Conservation (phyloP, 2,329 filamentous ascomycete genomes). For the Neofusicoccum laricinum region DNA sequence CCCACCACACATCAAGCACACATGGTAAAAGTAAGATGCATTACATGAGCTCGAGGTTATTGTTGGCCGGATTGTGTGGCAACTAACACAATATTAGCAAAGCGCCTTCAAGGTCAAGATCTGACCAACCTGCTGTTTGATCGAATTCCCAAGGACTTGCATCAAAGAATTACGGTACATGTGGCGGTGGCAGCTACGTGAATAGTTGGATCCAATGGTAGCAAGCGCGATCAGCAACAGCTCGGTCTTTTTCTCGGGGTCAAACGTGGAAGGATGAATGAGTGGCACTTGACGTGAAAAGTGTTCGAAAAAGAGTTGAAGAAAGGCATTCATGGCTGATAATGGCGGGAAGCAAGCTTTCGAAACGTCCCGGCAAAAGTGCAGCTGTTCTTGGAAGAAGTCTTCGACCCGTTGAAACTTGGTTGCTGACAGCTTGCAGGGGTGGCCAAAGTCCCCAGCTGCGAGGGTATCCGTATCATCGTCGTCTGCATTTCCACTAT, state of each 20-base stretch:
- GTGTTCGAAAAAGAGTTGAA: not conserved
- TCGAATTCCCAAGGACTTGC: not conserved
- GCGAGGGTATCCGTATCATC: not conserved
- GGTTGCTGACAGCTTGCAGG: not conserved
- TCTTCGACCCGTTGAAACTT: not conserved
- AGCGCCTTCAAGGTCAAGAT: not conserved
- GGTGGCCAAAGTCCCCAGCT: not conserved
- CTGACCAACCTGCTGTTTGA: not conserved
- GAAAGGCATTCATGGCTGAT: not conserved
- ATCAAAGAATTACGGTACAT: not conserved
- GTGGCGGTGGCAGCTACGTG: not conserved
- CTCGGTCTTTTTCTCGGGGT: not conserved
- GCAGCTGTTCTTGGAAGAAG: not conserved
- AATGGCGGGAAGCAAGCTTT: not conserved
- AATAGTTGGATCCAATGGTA: not conserved
- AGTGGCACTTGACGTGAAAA: not conserved
- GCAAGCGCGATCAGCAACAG: not conserved
- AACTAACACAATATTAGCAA: not conserved
- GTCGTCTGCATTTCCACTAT: no score
- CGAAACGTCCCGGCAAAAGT: not conserved
- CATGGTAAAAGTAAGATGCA: not conserved
- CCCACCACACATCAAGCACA: not conserved
- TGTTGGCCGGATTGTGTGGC: not conserved
- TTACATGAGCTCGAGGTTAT: not conserved
- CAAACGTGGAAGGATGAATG: not conserved